Base-by-base conservation (phyloP, 1,284 basidiomycete species). In the Pisolithus thermaeus region DNA sequence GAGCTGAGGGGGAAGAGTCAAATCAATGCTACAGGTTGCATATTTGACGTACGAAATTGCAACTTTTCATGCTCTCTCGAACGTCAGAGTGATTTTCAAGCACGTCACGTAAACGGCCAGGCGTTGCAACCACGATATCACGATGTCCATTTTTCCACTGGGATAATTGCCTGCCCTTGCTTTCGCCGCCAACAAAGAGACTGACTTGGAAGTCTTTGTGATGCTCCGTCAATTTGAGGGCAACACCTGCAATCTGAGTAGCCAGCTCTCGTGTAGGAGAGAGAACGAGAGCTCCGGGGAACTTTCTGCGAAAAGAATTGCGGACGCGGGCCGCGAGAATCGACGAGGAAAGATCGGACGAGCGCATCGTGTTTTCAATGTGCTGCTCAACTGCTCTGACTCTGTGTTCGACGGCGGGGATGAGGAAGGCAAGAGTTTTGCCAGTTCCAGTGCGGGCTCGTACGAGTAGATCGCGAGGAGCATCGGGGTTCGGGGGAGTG, bases 261-360 rank as follows among this genome's bases (percentile, higher is more conserved):
- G 96, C 96, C 47, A 97, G 76, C 66, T 99, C 96, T 54, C 97
- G 84, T 0, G 96, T 99, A 2, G 97, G 96, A 36, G 87, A 92
- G 65, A 99, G 84, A 64, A 99, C 80, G 18, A 99, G 78, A 0
- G 87, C 75, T 6, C 95, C 93, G 41, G 84, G 84, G 25, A 77
- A 71, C 9, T 68, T 60, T 20, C 71, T 70, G 2, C 76, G 69
- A 59, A 76, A 78, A 3, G 59, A 56, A 14, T 70, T 65, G 35
- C 59, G 60, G 3, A 73, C 73, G 4, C 62, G 61, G 3, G 51
- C 58, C 40, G 67, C 66, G 1, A 75, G 49, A 0, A 57, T 46
- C 9, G 57, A 57, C 48, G 77, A 75, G 0, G 58, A 55, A 20
- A 72, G 59, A 9, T 75, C 76, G 16, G 75, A 64, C 42, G 79